A percentile compares a stretch with the other conserved stretches of the same genome.
Evolutionary conservation across 495 filamentous ascomycete species (phyloP).

Genomic region (Neurospora sp.): DNA sequence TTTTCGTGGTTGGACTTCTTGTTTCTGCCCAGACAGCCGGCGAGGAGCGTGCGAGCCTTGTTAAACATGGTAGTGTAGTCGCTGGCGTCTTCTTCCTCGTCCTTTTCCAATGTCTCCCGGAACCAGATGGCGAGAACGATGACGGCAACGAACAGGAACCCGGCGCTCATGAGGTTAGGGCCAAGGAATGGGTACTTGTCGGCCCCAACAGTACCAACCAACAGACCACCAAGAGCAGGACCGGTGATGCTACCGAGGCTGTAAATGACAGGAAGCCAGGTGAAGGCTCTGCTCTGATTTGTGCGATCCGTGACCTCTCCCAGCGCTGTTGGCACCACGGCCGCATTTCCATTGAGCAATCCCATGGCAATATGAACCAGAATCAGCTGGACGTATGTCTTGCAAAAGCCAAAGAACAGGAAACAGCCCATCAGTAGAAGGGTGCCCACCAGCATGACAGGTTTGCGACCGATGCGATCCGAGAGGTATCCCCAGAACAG

Average conservation of each 20-base stretch:
- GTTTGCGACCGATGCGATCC: slow-evolving; percentile 85
- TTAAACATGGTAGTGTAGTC: slow-evolving; percentile 1
- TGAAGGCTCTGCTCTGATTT: slow-evolving; percentile 87
- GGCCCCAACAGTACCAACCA: slow-evolving; percentile 48
- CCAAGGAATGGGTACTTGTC: slow-evolving; percentile 69
- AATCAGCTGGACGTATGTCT: slow-evolving; percentile 70
- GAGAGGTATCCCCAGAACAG: slow-evolving; percentile 91
- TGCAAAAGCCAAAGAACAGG: slow-evolving; percentile 78
- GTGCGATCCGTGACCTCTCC: slow-evolving; percentile 92
- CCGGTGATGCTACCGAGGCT: slow-evolving; percentile 89
- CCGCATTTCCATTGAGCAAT: slow-evolving; percentile 79
- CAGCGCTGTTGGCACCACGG: slow-evolving; percentile 80
- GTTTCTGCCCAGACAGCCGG: slow-evolving; percentile 5
- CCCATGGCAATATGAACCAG: slow-evolving; percentile 84
- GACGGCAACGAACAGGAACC: slow-evolving; percentile 62
- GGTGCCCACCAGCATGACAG: slow-evolving; percentile 82
- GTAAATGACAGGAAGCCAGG: slow-evolving; percentile 87
- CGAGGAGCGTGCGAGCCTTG: slow-evolving; percentile 3
- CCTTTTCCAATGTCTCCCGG: slow-evolving; percentile 79
- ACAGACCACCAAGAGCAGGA: slow-evolving; percentile 75
- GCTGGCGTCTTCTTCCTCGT: slow-evolving; percentile 28
- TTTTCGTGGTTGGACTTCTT: slow-evolving; percentile 26
- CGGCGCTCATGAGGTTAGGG: slow-evolving; percentile 70
- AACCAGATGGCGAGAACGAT: slow-evolving; percentile 65
- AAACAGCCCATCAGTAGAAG: slow-evolving; percentile 72